Base-by-base conservation (phyloP, 331 rosid species). In the Pyracantha coccinea region DNA sequence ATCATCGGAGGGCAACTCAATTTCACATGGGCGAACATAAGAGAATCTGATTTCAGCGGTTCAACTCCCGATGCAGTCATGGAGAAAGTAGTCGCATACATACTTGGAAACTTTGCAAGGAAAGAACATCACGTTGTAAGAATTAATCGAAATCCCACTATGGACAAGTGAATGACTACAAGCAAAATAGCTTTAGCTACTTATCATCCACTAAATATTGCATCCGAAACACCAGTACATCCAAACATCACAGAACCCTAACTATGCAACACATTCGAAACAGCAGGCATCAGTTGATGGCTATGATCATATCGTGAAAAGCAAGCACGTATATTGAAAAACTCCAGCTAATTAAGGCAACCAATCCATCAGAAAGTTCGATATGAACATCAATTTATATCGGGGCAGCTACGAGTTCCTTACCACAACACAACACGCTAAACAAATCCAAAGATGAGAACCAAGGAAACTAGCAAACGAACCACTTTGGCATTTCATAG, bases 11-110 rank as follows among this genome's bases (percentile, higher is more conserved):
- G 41, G 11, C 41, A 35, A 35, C 12, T 35, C 85, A 94, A 94
- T 87, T 94, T 91, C 91, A 94, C 96, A 73, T 76, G 97, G 82
- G 97, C 97, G 52, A 96, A 94, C 74, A 94, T 94, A 96, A 90
- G 98, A 85, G 93, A 94, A 75, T 91, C 97, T 8, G 93, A 90
- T 82, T 94, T 94, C 80, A 91, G 97, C 19, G 97, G 97, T 80
- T 91, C 93, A 62, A 94, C 99, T 64, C 92, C 86, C 86, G 90
- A 92, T 76, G 96, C 97, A 28, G 92, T 88, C 81, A 89, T 90
- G 53, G 98, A 93, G 82, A 93, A 93, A 82, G 98, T 96, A 74
- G 98, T 90, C 79, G 96, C 98, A 58, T 93, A 84, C 88, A 93
- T 33, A 33, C 44, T 3, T 86, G 82, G 93, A 47, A 93, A 90